Base-by-base conservation (phyloP, 2,329 filamentous ascomycete genomes). In the Epichloe elymi region DNA sequence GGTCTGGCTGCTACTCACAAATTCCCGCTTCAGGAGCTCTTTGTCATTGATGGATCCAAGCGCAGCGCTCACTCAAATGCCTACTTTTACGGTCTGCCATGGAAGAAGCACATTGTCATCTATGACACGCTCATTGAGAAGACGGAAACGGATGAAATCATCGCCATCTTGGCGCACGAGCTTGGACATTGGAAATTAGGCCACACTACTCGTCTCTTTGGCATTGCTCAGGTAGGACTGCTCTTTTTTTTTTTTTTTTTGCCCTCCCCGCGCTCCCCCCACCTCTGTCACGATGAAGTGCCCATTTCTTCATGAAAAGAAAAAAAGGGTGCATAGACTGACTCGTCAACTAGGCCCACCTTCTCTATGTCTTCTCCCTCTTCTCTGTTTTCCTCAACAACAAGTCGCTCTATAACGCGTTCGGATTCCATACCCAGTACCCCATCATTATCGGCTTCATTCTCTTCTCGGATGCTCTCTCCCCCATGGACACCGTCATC, bases 101-200 rank as follows among this genome's bases (percentile, higher is more conserved):
- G 91, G 90, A 96, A 96, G 79, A 97, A 97, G 79, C 94, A 97
- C 74, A 98, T 98, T 73, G 93, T 98, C 63, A 94, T 98, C 64
- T 98, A 95, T 67, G 93, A 98, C 66, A 98, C 94, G 5, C 72
- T 98, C 56, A 89, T 98, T 56, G 91, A 96, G 70, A 95, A 97
- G 79, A 93, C 86, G 66, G 82, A 90, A 55, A 83, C 86, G 4
- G 79, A 93, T 63, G 93, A 98, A 69, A 90, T 98, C 40, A 88
- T 95, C 53, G 91, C 93, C 57, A 90, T 98, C 49, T 74, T 98
- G 50, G 90, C 88, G 37, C 93, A 98, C 66, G 93, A 98, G 70
- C 79, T 98, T 46, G 93, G 93, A 48, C 93, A 98, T 74, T 98
- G 93, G 93, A 91, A 85, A 61, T 80, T 95, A 59, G 89, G 88